These are phyloP conservation scores for Wickerhamomyces chambardii DNA, from an alignment of 805 yeast genomes.

Conservation along the genomic window DNA sequence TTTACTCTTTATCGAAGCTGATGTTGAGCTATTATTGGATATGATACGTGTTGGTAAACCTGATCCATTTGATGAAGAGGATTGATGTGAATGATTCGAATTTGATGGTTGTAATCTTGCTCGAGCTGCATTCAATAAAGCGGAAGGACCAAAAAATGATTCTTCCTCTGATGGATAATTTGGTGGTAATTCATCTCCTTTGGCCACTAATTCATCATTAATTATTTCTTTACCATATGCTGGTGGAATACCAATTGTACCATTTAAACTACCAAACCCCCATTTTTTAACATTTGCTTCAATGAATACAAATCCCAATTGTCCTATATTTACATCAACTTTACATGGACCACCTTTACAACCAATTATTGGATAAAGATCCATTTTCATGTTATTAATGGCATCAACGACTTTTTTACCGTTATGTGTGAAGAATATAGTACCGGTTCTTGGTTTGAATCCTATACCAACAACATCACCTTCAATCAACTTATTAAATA, in stretches of 20 bases:
- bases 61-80: no score
- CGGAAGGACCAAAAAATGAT: slow-evolving; percentile 47
- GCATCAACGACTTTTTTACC: slow-evolving; percentile 83
- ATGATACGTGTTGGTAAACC: no score
- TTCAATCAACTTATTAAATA: slow-evolving; percentile 41
- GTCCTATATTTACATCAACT: slow-evolving; percentile 58
- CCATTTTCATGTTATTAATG: slow-evolving; percentile 56
- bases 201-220: slow-evolving; percentile 50
- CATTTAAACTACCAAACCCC: slow-evolving; percentile 49
- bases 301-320: slow-evolving; percentile 69
- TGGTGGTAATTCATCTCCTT: slow-evolving; percentile 70
- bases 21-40: no score
- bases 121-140: slow-evolving; percentile 4
- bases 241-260: slow-evolving; percentile 36
- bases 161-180: slow-evolving; percentile 54
- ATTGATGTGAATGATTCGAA: no score
- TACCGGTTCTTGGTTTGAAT: slow-evolving; percentile 69
- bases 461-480: slow-evolving; percentile 97
- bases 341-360: slow-evolving; percentile 28
- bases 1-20: slow-evolving; percentile 4
- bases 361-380: slow-evolving; percentile 29
- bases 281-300: slow-evolving; percentile 82
- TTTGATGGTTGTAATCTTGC: neutral
- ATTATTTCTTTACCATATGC: slow-evolving; percentile 30
- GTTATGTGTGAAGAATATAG: slow-evolving; percentile 87